These are phyloP conservation scores for Rosa hybrid DNA, from an alignment of 331 rosid species.

Conservation along the genomic window DNA sequence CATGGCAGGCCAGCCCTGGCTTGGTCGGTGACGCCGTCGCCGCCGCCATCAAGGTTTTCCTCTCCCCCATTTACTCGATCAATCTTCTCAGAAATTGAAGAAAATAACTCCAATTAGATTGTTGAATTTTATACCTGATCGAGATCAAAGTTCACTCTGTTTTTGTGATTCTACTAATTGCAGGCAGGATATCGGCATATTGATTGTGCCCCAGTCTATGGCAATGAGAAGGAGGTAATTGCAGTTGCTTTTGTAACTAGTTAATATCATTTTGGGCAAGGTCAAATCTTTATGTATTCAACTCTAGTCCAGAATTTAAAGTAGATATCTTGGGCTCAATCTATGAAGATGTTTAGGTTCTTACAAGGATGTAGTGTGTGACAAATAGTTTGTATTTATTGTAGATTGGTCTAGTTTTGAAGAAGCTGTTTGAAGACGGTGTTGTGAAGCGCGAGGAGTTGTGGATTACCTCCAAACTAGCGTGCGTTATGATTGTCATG, in stretches of 20 bases:
- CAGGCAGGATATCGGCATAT: constrained; percentile 78
- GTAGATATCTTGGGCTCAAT: neutral
- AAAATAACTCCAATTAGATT: neutral
- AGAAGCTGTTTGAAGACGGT: constrained; percentile 59
- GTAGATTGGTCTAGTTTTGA: constrained; percentile 62
- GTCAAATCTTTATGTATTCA: no score
- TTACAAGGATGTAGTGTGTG: neutral
- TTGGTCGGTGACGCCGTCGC: constrained; percentile 45
- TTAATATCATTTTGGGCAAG: neutral
- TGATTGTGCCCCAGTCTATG: constrained; percentile 79
- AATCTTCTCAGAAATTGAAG: neutral
- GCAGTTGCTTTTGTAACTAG: neutral
- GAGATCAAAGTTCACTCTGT: neutral
- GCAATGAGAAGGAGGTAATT: constrained; percentile 70
- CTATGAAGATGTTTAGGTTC: neutral
- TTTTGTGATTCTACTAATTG: constrained; percentile 13
- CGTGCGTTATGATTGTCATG: neutral
- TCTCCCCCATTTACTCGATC: neutral
- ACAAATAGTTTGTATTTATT: neutral
- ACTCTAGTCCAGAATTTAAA: no score
- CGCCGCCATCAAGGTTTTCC: constrained; percentile 57
- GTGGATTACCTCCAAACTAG: constrained; percentile 70
- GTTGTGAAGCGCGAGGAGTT: constrained; percentile 72
- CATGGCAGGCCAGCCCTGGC: constrained; percentile 66
- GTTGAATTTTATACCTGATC: neutral